Conservation (phyloP, 2,329 filamentous ascomycete genomes). For the Cordyceps fumosorosea region DNA sequence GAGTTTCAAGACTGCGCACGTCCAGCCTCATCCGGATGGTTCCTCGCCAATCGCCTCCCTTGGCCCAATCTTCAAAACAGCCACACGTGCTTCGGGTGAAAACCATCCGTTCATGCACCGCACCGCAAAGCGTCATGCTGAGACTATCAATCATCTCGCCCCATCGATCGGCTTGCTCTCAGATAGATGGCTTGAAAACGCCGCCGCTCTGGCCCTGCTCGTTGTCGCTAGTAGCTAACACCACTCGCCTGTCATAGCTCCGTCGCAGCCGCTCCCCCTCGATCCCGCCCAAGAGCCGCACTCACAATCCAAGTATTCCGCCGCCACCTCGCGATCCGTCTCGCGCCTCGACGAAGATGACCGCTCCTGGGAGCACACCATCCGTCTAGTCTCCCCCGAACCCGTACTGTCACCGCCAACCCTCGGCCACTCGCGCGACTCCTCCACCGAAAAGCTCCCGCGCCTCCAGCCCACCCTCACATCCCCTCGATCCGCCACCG, state of each 20-base stretch:
- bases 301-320: background rate
- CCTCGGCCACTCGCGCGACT: slow-evolving; percentile 12
- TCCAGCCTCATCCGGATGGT: background rate
- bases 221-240: background rate
- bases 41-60: background rate
- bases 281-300: slow-evolving; percentile 5
- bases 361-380: slow-evolving; percentile 12
- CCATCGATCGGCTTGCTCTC: background rate
- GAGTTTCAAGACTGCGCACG: slow-evolving; percentile 4
- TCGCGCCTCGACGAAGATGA: slow-evolving; percentile 12
- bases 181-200: background rate
- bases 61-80: background rate
- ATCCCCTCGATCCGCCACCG: slow-evolving; percentile 11
- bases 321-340: slow-evolving; percentile 5
- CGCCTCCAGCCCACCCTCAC: slow-evolving; percentile 1
- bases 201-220: background rate
- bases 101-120: slow-evolving; percentile 2
- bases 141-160: background rate
- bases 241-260: background rate
- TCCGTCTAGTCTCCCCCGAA: slow-evolving; percentile 11
- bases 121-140: background rate
- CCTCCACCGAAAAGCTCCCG: slow-evolving; percentile 11
- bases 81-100: slow-evolving; percentile 1
- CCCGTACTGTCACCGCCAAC: background rate
- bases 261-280: slow-evolving; percentile 4